phyloP scores from a whole-genome alignment of 305 asterid species.

The Fraxinus greggii region DNA sequence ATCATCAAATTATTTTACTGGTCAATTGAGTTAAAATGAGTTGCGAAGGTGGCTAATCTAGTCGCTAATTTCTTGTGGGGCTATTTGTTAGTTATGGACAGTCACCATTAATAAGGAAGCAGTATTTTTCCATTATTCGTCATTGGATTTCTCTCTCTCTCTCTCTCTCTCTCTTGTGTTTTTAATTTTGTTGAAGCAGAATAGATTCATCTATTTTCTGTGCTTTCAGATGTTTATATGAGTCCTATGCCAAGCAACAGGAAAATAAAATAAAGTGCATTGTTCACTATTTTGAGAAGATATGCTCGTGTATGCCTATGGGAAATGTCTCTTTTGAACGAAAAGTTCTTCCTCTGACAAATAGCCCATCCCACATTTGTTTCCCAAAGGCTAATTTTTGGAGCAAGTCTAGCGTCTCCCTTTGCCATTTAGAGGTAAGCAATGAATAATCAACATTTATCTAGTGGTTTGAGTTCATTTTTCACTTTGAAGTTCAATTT shows the following conservation, averaged over 20 bases:
- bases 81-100: slow-evolving; percentile 10
- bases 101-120: slow-evolving; percentile 1
- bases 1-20: background rate
- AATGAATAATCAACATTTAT: slow-evolving; percentile 14
- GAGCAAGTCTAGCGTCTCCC: slow-evolving; percentile 59
- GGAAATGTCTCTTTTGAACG: slow-evolving; percentile 87
- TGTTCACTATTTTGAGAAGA: slow-evolving; percentile 77
- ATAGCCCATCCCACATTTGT: slow-evolving; percentile 34
- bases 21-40: background rate
- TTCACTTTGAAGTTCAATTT: background rate
- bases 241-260: slow-evolving; percentile 43
- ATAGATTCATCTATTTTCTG: slow-evolving; percentile 19
- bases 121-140: slow-evolving; percentile 6
- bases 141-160: background rate
- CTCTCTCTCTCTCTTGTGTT: too few species aligned
- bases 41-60: background rate
- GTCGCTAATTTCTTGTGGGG: background rate
- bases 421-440: slow-evolving; percentile 72
- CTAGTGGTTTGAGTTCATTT: background rate
- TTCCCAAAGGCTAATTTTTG: slow-evolving; percentile 65
- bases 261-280: slow-evolving; percentile 84
- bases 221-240: slow-evolving; percentile 61
- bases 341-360: slow-evolving; percentile 58
- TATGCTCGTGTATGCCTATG: slow-evolving; percentile 51
- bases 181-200: slow-evolving; percentile 37